phyloP scores from a whole-genome alignment of 305 asterid species.

The Striga hermonthica region DNA sequence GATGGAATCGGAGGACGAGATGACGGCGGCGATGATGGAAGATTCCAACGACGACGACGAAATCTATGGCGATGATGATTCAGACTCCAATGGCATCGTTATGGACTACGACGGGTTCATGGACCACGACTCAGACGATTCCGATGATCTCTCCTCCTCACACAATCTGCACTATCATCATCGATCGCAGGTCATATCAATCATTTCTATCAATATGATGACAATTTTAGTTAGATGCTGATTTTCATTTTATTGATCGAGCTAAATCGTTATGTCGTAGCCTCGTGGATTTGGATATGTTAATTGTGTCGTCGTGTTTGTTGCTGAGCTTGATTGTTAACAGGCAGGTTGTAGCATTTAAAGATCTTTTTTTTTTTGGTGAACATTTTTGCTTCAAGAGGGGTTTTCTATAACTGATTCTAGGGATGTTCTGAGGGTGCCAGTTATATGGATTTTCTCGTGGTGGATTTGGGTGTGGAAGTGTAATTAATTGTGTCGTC shows the following conservation, averaged over 20 bases:
- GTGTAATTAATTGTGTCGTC: slow-evolving; percentile 18
- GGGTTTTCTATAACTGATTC: too few species aligned
- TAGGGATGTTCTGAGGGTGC: too few species aligned
- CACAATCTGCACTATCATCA: slow-evolving; percentile 33
- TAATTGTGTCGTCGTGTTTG: slow-evolving; percentile 5
- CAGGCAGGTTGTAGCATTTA: slow-evolving; percentile 11
- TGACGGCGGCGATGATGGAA: slow-evolving; percentile 46
- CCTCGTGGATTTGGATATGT: slow-evolving; percentile 25
- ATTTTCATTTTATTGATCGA: slow-evolving; percentile 19
- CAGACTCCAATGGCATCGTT: slow-evolving; percentile 57
- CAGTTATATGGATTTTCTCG: too few species aligned
- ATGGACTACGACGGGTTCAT: slow-evolving; percentile 67
- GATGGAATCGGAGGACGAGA: slow-evolving; percentile 69
- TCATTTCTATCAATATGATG: neutral
- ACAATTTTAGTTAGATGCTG: neutral
- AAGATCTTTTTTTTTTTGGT: too few species aligned
- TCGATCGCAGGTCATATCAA: slow-evolving; percentile 61
- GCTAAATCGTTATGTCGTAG: slow-evolving; percentile 18
- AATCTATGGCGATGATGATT: slow-evolving; percentile 54
- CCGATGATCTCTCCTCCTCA: slow-evolving; percentile 50
- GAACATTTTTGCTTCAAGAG: too few species aligned
- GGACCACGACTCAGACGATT: slow-evolving; percentile 73
- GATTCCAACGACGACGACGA: slow-evolving; percentile 68
- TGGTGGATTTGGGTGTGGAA: slow-evolving; percentile 23
- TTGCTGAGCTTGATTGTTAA: slow-evolving; percentile 26